phyloP scores from a whole-genome alignment of 108 stramenopile species.

The Bacterosira constricta region DNA sequence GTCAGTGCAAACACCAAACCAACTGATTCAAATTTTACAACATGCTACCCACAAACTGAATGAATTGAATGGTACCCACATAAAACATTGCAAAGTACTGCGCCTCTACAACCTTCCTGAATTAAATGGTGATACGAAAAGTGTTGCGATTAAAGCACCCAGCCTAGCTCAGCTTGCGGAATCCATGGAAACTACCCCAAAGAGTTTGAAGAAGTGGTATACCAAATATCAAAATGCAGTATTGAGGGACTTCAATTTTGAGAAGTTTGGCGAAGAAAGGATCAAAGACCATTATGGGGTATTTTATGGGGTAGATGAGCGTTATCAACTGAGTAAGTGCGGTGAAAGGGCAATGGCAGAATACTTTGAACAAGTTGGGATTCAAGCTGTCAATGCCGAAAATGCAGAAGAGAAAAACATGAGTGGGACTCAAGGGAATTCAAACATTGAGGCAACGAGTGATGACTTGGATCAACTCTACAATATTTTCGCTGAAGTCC shows the following conservation, averaged over 20 bases:
- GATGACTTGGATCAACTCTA: neutral
- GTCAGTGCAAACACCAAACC: conserved; percentile 19
- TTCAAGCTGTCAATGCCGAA: neutral
- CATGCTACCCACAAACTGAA: conserved; percentile 32
- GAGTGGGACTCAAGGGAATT: neutral
- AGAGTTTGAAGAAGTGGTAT: conserved; percentile 29
- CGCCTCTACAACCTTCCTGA: conserved; percentile 15
- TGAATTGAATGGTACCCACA: conserved; percentile 14
- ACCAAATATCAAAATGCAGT: conserved; percentile 14
- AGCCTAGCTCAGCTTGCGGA: conserved; percentile 22
- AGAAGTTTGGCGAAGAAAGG: conserved; percentile 1
- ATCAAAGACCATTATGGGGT: conserved; percentile 22
- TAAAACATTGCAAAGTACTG: conserved; percentile 8
- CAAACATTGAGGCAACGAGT: neutral
- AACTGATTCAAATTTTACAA: conserved; percentile 28
- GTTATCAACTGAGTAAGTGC: neutral
- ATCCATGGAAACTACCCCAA: conserved; percentile 11
- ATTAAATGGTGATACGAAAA: neutral
- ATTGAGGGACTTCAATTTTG: conserved; percentile 23
- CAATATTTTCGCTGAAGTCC: neutral
- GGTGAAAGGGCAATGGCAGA: conserved; percentile 13
- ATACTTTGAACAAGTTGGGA: conserved; percentile 19
- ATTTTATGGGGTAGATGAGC: conserved; percentile 13
- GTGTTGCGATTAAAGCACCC: conserved; percentile 12
- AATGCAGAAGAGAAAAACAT: neutral